Conservation (phyloP, 805 yeast species). For the Lipomyces mesembrius region DNA sequence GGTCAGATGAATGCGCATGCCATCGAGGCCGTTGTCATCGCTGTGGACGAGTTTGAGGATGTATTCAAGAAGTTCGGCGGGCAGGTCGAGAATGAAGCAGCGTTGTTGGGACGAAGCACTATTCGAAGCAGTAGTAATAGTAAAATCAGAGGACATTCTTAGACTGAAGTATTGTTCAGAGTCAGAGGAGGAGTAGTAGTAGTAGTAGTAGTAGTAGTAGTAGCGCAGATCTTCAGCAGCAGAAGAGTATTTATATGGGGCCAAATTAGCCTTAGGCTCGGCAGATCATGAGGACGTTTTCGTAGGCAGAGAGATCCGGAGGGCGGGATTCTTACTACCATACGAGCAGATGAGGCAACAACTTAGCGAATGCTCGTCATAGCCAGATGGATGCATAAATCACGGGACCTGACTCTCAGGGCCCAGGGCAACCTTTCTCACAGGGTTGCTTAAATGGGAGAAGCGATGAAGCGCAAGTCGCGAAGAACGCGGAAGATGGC, state of each 20-base stretch:
- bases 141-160: background rate
- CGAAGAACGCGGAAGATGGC: background rate
- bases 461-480: background rate
- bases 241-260: background rate
- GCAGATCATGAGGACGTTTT: background rate
- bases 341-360: background rate
- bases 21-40: constrained; percentile 20
- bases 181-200: background rate
- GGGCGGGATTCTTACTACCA: background rate
- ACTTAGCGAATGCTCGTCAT: too few species aligned
- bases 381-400: background rate
- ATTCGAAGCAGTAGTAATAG: background rate
- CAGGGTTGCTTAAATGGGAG: background rate
- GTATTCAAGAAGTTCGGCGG: constrained; percentile 26
- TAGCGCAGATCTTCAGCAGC: background rate
- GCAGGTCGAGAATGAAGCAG: constrained; percentile 22
- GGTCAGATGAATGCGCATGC: constrained; percentile 17
- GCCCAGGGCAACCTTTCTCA: too few species aligned
- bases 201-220: too few species aligned
- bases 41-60: constrained; percentile 23
- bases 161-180: background rate
- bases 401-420: background rate
- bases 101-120: background rate
- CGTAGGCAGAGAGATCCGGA: too few species aligned
- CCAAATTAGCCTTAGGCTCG: background rate